Percentiles rank a stretch among this genome's conserved stretches.
phyloP scores from a whole-genome alignment of 2,329 filamentous ascomycete genomes.

The Pyricularia sp. region DNA sequence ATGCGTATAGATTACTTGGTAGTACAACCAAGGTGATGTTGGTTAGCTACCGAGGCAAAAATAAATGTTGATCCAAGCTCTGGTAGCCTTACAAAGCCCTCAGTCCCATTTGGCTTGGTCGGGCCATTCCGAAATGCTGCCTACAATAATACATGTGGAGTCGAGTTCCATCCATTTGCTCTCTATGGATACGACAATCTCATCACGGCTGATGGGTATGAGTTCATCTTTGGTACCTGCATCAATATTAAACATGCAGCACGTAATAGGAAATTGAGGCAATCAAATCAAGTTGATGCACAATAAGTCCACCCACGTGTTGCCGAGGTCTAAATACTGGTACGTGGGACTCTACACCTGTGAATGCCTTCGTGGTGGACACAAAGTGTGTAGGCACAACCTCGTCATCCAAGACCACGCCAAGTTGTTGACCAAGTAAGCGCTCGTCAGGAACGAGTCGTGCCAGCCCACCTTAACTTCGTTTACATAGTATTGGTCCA shows the following conservation, averaged over 20 bases:
- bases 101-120: not conserved
- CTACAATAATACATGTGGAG: too few species aligned
- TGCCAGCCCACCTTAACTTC: not conserved
- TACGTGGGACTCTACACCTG: too few species aligned
- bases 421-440: not conserved
- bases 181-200: too few species aligned
- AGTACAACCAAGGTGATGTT: not conserved
- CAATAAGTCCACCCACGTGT: not conserved
- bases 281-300: not conserved
- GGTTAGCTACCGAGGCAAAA: not conserved
- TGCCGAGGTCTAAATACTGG: not conserved
- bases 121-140: not conserved
- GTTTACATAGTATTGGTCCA: not conserved
- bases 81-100: too few species aligned
- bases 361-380: not conserved
- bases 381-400: not conserved
- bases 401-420: not conserved
- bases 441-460: not conserved
- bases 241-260: not conserved
- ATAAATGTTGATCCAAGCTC: not conserved
- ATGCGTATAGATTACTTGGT: too few species aligned
- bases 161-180: too few species aligned
- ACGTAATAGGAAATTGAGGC: not conserved
- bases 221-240: too few species aligned
- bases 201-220: too few species aligned